Evolutionary conservation across 1,139 yeast genomes (phyloP), one percentile per base, ranked within the genome.

Genomic region (Suhomyces anneliseae): DNA sequence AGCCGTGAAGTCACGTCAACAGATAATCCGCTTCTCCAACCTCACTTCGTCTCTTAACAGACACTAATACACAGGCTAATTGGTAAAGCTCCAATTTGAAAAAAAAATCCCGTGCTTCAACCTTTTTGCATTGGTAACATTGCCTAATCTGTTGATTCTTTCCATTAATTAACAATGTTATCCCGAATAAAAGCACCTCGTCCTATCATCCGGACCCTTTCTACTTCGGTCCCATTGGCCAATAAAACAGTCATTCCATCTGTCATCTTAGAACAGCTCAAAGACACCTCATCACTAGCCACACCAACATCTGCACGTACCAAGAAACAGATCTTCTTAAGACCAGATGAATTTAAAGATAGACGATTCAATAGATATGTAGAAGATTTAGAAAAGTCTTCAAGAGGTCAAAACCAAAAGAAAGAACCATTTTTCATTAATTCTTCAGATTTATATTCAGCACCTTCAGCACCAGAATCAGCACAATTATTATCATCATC

Each of bases 251-350:
- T 54, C n/a, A 52, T 57, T 8, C 58, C 59, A 3, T 52, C 53
- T 33, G 46, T 55, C 12, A 52, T 55, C 15, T 38, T 56, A 32
- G 54, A 53, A 27, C 51, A 53, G 41, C 43, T 55, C 10, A 49
- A 53, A 31, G 54, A 53, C 34, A 48, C 55, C 11, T 39, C 54
- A 31, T 38, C 47, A 29, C 38, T 55, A 24, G 54, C 57, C 12
- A 36, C 38, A 12, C 47, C 47, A 12, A 31, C 50, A n/a, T 15
- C 36, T 5, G 34, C 46, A 26, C 39, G 50, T 9, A 37, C 45
- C 14, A 49, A 40, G 34, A 55, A 55, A 40, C 59, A 55, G 44
- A 54, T 56, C 48, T 56, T 56, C 44, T 45, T 57, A 27, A 50
- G 51, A 24, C 60, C 59, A 7, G 48, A 50, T 27, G 52, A 56